Conservation (phyloP, 2,329 filamentous ascomycete species). For the Xylaria sp. region DNA sequence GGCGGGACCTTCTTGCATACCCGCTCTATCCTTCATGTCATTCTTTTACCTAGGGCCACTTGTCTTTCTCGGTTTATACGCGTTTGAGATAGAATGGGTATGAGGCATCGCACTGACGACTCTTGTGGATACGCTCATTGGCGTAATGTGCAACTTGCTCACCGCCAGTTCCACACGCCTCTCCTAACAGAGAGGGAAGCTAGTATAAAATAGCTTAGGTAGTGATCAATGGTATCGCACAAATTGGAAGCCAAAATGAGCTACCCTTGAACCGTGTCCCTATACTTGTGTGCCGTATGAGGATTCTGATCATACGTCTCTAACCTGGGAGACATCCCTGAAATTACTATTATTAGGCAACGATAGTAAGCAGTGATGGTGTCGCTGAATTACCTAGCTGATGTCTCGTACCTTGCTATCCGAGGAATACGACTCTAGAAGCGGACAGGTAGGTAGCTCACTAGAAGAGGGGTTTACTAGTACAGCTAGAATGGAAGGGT, state of each 20-base stretch:
- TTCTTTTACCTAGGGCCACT: slow-evolving; percentile 41
- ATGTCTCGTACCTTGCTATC: neutral
- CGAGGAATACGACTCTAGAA: neutral
- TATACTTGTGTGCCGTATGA: neutral
- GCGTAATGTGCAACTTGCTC: slow-evolving; percentile 30
- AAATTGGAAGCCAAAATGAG: slow-evolving; percentile 36
- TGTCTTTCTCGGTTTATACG: slow-evolving; percentile 44
- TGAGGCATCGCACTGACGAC: slow-evolving; percentile 48
- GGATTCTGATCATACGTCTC: neutral
- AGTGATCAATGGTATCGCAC: slow-evolving; percentile 46
- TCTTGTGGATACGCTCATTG: slow-evolving; percentile 45
- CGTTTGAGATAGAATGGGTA: slow-evolving; percentile 42
- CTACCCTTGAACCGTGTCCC: neutral
- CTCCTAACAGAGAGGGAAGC: slow-evolving; percentile 31
- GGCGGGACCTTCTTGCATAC: slow-evolving; percentile 40
- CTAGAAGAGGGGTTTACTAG: neutral
- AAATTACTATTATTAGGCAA: slow-evolving; percentile 2
- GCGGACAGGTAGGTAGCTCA: neutral
- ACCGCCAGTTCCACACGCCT: slow-evolving; percentile 36
- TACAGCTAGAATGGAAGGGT: neutral
- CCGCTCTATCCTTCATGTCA: slow-evolving; percentile 48
- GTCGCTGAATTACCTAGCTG: neutral
- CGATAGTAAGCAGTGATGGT: slow-evolving; percentile 1
- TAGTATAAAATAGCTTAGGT: slow-evolving; percentile 42
- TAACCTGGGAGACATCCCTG: neutral